Conservation (phyloP, 306 rosid species). For the Mimosa bimucronata region DNA sequence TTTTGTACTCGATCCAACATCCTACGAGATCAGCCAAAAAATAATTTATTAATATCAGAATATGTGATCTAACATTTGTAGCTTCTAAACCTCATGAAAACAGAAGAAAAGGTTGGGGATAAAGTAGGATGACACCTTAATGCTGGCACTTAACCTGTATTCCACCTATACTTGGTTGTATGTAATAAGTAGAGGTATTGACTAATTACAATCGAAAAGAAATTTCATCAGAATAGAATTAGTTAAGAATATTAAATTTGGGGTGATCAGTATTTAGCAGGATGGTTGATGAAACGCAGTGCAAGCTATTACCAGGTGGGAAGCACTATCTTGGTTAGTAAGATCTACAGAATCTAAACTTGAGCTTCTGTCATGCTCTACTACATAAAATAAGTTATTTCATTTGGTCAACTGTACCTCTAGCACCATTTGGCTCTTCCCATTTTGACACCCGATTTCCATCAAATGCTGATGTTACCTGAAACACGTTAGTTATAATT, state of each 20-base stretch:
- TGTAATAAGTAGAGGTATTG: slow-evolving; percentile 17
- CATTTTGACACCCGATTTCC: slow-evolving; percentile 74
- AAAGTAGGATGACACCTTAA: slow-evolving; percentile 20
- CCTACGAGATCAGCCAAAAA: slow-evolving; percentile 53
- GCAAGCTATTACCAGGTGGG: slow-evolving; percentile 12
- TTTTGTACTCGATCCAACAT: slow-evolving; percentile 74
- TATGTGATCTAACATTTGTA: slow-evolving; percentile 16
- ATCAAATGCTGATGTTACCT: slow-evolving; percentile 92
- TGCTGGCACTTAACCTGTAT: slow-evolving; percentile 17
- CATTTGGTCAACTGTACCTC: slow-evolving; percentile 55
- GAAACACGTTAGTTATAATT: slow-evolving; percentile 42
- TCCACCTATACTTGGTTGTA: slow-evolving; percentile 3
- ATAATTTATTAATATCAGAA: slow-evolving; percentile 27
- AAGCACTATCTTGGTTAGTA: slow-evolving; percentile 19
- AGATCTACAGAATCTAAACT: slow-evolving; percentile 18
- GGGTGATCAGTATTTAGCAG: slow-evolving; percentile 10
- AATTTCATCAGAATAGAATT: slow-evolving; percentile 19
- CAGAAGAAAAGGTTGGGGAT: neutral
- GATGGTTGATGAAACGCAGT: slow-evolving; percentile 16
- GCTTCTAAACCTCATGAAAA: slow-evolving; percentile 1
- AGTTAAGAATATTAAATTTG: neutral
- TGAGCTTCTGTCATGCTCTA: slow-evolving; percentile 15
- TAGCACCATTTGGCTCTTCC: slow-evolving; percentile 96
- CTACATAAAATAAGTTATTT: slow-evolving; percentile 30
- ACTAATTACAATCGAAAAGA: slow-evolving; percentile 19